These are phyloP conservation scores for Ceratobasidium sp. DNA, from an alignment of 1,284 basidiomycete genomes.

Conservation along the genomic window DNA sequence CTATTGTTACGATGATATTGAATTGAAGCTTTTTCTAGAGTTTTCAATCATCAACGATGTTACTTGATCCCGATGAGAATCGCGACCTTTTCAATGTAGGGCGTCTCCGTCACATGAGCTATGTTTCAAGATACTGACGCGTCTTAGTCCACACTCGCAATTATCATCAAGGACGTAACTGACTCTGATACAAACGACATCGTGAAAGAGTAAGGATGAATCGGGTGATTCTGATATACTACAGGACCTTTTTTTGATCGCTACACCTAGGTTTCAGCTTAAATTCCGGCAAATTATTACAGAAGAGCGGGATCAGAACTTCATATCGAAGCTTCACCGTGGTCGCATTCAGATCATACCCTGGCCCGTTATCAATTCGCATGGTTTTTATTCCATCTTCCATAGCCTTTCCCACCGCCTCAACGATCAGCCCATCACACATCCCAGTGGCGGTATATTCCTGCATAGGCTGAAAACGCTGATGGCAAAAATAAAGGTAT, in stretches of 20 bases:
- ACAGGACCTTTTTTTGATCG: constrained; percentile 6
- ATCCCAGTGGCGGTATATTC: constrained; percentile 65
- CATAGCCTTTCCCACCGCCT: constrained; percentile 60
- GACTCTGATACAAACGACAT: constrained; percentile 68
- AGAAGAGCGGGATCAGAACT: constrained; percentile 69
- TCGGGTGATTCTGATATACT: too few relatives aligned
- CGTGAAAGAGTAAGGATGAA: constrained; percentile 55
- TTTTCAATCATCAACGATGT: constrained; percentile 69
- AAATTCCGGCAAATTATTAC: constrained; percentile 69
- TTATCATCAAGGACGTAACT: constrained; percentile 75
- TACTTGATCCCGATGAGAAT: constrained; percentile 68
- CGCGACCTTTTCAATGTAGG: constrained; percentile 62
- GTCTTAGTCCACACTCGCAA: constrained; percentile 61
- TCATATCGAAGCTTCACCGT: constrained; percentile 65
- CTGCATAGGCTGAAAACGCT: constrained; percentile 68
- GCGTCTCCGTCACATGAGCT: too few relatives aligned
- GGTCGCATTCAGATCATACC: constrained; percentile 35
- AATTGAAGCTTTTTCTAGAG: constrained; percentile 56
- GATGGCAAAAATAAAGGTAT: constrained; percentile 73
- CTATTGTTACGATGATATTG: too few relatives aligned
- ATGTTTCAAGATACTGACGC: background rate
- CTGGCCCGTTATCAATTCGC: constrained; percentile 35
- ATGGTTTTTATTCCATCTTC: constrained; percentile 61
- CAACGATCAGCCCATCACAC: constrained; percentile 60
- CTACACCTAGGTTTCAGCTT: constrained; percentile 59